Percentiles rank a stretch among this genome's conserved stretches.
phyloP scores from a whole-genome alignment of 2,329 filamentous ascomycete genomes.

The Seiridium cupressi region DNA sequence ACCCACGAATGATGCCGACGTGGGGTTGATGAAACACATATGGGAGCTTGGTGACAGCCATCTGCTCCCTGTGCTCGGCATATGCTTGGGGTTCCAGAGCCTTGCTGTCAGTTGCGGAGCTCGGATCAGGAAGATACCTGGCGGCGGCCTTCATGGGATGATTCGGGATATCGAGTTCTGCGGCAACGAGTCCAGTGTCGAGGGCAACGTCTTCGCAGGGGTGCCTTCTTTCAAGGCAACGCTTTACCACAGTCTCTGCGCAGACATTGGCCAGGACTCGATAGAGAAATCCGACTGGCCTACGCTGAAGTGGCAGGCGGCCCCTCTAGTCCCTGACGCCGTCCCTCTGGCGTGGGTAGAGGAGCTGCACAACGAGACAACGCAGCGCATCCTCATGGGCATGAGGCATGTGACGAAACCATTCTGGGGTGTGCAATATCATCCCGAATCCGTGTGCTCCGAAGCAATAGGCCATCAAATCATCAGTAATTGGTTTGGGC shows the following conservation, averaged over 20 bases:
- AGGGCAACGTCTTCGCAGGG: constrained; percentile 62
- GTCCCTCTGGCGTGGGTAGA: constrained; percentile 63
- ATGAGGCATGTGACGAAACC: constrained; percentile 66
- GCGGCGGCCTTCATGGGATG: constrained; percentile 80
- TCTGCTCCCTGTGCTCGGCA: constrained; percentile 76
- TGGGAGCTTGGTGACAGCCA: constrained; percentile 64
- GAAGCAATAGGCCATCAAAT: constrained; percentile 63
- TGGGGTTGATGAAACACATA: constrained; percentile 76
- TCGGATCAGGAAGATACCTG: constrained; percentile 57
- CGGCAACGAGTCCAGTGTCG: constrained; percentile 15
- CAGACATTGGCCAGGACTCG: constrained; percentile 49
- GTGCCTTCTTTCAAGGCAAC: constrained; percentile 66
- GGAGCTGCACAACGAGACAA: constrained; percentile 35
- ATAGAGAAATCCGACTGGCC: constrained; percentile 34
- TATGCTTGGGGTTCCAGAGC: constrained; percentile 88
- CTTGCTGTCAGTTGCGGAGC: constrained; percentile 69
- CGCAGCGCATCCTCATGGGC: constrained; percentile 70
- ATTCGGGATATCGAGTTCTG: constrained; percentile 64
- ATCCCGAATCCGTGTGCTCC: constrained; percentile 87
- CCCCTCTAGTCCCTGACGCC: constrained; percentile 36
- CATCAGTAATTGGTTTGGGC: constrained; percentile 72
- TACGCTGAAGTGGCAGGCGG: constrained; percentile 37
- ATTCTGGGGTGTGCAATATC: constrained; percentile 87
- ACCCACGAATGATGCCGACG: constrained; percentile 68
- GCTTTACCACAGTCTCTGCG: constrained; percentile 69